Conservation (phyloP, 805 yeast genomes). For the Maudiozyma bulderi region DNA sequence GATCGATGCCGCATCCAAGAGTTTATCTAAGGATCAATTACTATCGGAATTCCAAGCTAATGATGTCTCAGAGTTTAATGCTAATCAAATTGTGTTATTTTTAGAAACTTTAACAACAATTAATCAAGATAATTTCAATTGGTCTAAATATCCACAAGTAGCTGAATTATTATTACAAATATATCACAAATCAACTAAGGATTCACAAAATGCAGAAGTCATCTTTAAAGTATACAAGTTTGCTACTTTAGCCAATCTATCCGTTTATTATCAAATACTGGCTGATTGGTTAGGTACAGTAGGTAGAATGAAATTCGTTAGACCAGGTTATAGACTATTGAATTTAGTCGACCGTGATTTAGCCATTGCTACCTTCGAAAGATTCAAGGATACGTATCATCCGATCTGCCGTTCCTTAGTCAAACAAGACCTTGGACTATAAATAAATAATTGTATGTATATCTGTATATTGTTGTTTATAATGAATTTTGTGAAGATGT, state of each 20-base stretch:
- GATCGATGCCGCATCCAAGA: constrained; percentile 33
- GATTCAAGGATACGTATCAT: constrained; percentile 55
- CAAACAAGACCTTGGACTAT: constrained; percentile 62
- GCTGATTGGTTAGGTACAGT: constrained; percentile 81
- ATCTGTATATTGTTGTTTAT: not conserved
- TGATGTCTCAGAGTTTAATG: constrained; percentile 51
- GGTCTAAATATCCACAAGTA: constrained; percentile 28
- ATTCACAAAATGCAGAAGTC: constrained; percentile 70
- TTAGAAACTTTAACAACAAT: constrained; percentile 55
- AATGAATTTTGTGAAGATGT: not conserved
- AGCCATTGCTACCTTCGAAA: constrained; percentile 57
- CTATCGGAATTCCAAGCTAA: constrained; percentile 31
- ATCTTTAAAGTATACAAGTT: constrained; percentile 68
- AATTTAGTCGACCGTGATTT: constrained; percentile 52
- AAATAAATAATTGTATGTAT: constrained; percentile 3
- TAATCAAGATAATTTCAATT: constrained; percentile 25
- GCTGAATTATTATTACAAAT: constrained; percentile 29
- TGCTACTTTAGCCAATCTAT: constrained; percentile 39
- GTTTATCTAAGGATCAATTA: constrained; percentile 14
- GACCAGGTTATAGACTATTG: constrained; percentile 71
- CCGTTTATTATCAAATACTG: not conserved
- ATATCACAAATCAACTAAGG: constrained; percentile 36
- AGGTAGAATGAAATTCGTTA: constrained; percentile 89
- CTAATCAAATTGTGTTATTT: constrained; percentile 74
- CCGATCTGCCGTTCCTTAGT: constrained; percentile 80